Conservation (phyloP, 345 rosid genomes). For the Carallia brachiata region DNA sequence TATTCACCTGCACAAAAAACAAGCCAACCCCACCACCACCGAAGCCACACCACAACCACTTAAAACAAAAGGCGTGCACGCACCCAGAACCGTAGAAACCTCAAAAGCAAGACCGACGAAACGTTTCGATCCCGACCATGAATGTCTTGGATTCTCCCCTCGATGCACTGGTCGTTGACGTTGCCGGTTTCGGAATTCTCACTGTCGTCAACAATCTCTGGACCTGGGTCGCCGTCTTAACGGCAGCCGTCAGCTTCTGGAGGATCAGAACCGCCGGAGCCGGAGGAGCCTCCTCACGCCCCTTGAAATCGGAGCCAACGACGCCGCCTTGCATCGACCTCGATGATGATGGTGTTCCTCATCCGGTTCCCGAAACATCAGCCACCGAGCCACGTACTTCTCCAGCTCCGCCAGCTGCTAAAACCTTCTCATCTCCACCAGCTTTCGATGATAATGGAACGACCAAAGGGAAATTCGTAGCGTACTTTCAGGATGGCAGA, state of each 20-base stretch:
- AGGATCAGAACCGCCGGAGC: slow-evolving; percentile 39
- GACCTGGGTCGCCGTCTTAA: slow-evolving; percentile 69
- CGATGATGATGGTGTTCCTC: background rate
- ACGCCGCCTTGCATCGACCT: slow-evolving; percentile 5
- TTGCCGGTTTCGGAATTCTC: slow-evolving; percentile 43
- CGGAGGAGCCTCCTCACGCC: background rate
- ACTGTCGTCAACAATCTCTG: slow-evolving; percentile 52
- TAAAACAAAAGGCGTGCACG: background rate
- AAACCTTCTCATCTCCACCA: slow-evolving; percentile 1
- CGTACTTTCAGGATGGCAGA: slow-evolving; percentile 35
- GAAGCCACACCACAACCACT: background rate
- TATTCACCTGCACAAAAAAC: background rate
- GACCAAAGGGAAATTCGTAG: slow-evolving; percentile 50
- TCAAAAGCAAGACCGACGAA: background rate
- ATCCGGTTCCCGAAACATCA: background rate
- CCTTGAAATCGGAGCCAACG: background rate
- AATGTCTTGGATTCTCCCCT: slow-evolving; percentile 39
- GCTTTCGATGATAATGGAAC: slow-evolving; percentile 18
- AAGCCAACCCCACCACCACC: background rate
- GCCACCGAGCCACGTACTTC: background rate
- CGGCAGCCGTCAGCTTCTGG: slow-evolving; percentile 75
- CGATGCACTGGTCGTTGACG: slow-evolving; percentile 47
- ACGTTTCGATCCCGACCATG: slow-evolving; percentile 13
- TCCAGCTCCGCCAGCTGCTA: background rate
- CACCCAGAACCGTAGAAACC: background rate